Evolutionary conservation across 139 green algal genomes (phyloP).

Genomic region (Tetradesmus obliquus): DNA sequence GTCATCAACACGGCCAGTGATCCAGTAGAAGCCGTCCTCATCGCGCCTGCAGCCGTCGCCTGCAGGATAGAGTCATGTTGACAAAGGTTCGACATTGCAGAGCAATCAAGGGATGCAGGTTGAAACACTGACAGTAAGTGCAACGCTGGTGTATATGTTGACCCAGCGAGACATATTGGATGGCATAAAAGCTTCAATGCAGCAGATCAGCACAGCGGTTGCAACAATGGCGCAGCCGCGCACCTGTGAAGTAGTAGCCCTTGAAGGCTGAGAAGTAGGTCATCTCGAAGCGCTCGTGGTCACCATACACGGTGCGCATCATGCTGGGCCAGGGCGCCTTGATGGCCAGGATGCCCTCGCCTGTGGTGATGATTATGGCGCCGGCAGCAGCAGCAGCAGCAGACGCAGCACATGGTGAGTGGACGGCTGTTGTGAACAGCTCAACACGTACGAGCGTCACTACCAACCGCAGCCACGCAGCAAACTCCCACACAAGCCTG

Average conservation of each 20-base stretch:
- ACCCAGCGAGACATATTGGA: no score
- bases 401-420: not conserved
- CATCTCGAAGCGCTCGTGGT: constrained; percentile 94
- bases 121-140: not conserved
- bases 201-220: no score
- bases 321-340: constrained; percentile 88
- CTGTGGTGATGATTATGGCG: not conserved
- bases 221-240: no score
- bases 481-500: not conserved
- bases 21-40: constrained; percentile 82
- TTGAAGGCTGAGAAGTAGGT: constrained; percentile 96
- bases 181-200: no score
- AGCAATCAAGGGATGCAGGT: no score
- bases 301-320: constrained; percentile 88
- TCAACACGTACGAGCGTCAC: not conserved
- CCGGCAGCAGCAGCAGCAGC: not conserved
- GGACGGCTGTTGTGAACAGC: not conserved
- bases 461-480: not conserved
- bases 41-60: constrained; percentile 78
- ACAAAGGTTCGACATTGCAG: constrained; percentile 13
- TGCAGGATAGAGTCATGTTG: constrained; percentile 58
- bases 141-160: not conserved
- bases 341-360: constrained; percentile 73
- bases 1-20: constrained; percentile 96
- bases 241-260: constrained; percentile 94